Percentiles rank a stretch among this genome's conserved stretches.
Evolutionary conservation across 2,329 filamentous ascomycete genomes (phyloP).

Genomic region (Atkinsonella hypoxylon): DNA sequence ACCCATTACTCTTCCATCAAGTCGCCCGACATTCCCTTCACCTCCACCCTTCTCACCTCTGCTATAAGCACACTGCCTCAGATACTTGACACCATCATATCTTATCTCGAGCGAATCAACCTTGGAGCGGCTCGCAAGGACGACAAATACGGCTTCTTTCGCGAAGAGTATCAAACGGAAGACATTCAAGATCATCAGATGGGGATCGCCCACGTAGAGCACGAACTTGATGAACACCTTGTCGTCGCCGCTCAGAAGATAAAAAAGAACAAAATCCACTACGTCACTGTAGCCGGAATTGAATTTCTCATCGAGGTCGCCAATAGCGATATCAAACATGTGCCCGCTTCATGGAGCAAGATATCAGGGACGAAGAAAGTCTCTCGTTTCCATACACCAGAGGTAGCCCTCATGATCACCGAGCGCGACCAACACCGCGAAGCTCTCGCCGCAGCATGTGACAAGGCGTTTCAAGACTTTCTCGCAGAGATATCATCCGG

Average conservation of each 20-base stretch:
- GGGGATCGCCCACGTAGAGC: conserved; percentile 82
- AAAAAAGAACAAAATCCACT: conserved; percentile 58
- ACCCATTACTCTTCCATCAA: conserved; percentile 62
- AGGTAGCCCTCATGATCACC: conserved; percentile 69
- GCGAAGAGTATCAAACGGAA: conserved; percentile 76
- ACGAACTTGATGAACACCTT: conserved; percentile 72
- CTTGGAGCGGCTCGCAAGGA: conserved; percentile 68
- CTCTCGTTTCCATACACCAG: conserved; percentile 87
- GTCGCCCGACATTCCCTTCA: conserved; percentile 58
- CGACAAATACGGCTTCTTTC: conserved; percentile 92
- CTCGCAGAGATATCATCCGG: conserved; percentile 64
- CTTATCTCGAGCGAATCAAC: conserved; percentile 77
- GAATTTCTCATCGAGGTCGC: conserved; percentile 91
- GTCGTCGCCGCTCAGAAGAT: conserved; percentile 59
- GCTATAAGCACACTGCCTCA: conserved; percentile 65
- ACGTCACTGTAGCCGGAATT: conserved; percentile 77
- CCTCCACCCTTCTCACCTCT: conserved; percentile 54
- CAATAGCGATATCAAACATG: conserved; percentile 68
- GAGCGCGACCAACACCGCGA: conserved; percentile 95
- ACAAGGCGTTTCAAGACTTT: conserved; percentile 63
- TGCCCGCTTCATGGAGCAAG: conserved; percentile 91
- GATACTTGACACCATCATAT: conserved; percentile 61
- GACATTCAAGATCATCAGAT: conserved; percentile 81
- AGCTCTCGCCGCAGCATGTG: conserved; percentile 81
- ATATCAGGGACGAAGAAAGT: conserved; percentile 89